Base-by-base conservation (phyloP, 2,329 filamentous ascomycete species). In the Colletotrichum phormii region DNA sequence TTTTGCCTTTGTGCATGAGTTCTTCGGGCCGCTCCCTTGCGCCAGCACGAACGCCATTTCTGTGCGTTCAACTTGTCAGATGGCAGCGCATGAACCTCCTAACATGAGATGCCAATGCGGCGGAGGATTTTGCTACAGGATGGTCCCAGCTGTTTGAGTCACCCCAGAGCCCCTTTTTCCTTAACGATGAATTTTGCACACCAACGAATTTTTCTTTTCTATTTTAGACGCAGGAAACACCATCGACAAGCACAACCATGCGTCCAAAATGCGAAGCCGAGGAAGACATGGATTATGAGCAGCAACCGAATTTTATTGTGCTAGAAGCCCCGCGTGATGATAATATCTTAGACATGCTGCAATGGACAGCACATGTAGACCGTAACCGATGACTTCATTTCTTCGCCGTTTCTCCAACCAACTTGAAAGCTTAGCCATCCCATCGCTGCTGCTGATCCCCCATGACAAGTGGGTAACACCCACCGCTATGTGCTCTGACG, bases 101-200 rank as follows among this genome's bases (percentile, higher is more conserved):
- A 29, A 62, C 68, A 71, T 62, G 49, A 67, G 68, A 67, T 62
- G 64, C 5, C 35, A 63, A 62, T 72, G 64, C 64, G 31, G 37
- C 12, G n/a, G 53, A 53, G 12, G 26, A 35, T 49, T 31, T 11
- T n/a, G 65, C 59, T 49, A 51, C 33, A 26, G 69, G 59, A 54
- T 53, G 29, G 46, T 13, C 59, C 64, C n/a, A 12, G 68, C 42
- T n/a, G 26, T 29, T 46, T 33, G 42, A 46, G 42, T 24, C 15
- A 8, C n/a, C 49, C 2, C 35, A 15, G 35, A 15, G 35, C 35
- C 29, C 64, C 26, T 7, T n/a, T 24, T 49, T 42, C 35, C 15
- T 1, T 42, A 15, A 15, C 35, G 35, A 42, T 15, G 35, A 15
- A 13, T 46, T 13, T 9, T 4, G 12, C 2, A 54, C 5, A 24